These are phyloP conservation scores for Epichloe hybrida DNA, from an alignment of 2,329 filamentous ascomycete genomes.

Conservation along the genomic window DNA sequence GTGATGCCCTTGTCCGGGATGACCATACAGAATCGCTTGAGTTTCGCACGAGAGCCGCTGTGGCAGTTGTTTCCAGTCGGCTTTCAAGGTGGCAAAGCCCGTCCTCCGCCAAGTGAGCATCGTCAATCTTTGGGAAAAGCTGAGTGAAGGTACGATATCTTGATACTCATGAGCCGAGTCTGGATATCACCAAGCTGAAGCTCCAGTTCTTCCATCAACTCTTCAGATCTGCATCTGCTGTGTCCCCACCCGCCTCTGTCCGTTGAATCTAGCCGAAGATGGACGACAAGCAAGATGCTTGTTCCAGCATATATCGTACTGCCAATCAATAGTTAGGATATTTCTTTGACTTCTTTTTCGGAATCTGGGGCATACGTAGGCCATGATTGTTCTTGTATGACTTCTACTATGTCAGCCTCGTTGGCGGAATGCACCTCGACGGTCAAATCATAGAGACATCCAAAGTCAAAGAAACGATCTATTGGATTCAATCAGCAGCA, in stretches of 20 bases:
- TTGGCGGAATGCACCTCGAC: constrained; percentile 30
- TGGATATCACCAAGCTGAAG: constrained; percentile 36
- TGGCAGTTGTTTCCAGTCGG: constrained; percentile 37
- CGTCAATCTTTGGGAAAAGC: constrained; percentile 30
- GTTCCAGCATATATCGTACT: constrained; percentile 31
- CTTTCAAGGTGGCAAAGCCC: constrained; percentile 31
- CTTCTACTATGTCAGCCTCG: constrained; percentile 29
- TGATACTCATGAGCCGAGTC: constrained; percentile 37
- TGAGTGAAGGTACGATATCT: constrained; percentile 42
- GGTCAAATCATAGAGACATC: constrained; percentile 34
- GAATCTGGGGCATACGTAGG: constrained; percentile 20
- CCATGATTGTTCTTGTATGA: constrained; percentile 30
- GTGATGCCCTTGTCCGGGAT: constrained; percentile 22
- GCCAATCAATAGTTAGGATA: constrained; percentile 6
- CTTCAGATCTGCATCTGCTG: constrained; percentile 32
- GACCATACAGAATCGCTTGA: constrained; percentile 39
- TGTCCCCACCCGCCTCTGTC: constrained; percentile 9
- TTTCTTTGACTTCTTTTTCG: neutral
- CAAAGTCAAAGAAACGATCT: constrained; percentile 27
- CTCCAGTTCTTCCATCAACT: constrained; percentile 46
- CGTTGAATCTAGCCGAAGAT: constrained; percentile 23
- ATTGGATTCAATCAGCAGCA: neutral
- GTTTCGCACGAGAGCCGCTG: constrained; percentile 35
- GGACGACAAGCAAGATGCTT: constrained; percentile 34
- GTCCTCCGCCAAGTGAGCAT: constrained; percentile 8